phyloP scores from a whole-genome alignment of 2,329 filamentous ascomycete species.

The Lasiodiplodia hormozganensis region DNA sequence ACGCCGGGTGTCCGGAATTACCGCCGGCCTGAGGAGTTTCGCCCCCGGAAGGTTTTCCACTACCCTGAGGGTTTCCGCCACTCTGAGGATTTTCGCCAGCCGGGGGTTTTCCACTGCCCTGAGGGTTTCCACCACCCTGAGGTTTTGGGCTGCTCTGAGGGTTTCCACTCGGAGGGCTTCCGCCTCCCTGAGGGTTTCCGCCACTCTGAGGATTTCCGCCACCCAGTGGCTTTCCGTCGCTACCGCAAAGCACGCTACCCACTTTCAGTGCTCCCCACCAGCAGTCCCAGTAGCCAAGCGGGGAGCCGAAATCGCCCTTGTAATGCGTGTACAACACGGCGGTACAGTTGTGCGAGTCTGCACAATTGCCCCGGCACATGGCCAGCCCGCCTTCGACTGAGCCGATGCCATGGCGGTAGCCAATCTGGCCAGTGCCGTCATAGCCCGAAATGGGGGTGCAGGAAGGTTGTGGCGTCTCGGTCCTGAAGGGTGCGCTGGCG shows the following conservation, averaged over 20 bases:
- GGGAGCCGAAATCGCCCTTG: slow-evolving; percentile 9
- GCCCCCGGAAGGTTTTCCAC: too few relatives aligned
- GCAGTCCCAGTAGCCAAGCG: slow-evolving; percentile 29
- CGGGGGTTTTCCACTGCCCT: too few relatives aligned
- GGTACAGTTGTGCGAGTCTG: neutral
- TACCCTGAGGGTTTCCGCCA: too few relatives aligned
- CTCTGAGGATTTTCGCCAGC: neutral
- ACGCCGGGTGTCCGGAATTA: neutral
- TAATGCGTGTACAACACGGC: slow-evolving; percentile 19
- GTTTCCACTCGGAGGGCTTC: too few relatives aligned
- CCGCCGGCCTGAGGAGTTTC: neutral
- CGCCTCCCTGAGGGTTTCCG: too few relatives aligned
- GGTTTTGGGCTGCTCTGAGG: too few relatives aligned
- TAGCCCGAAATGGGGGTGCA: slow-evolving; percentile 18
- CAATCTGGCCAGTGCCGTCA: neutral
- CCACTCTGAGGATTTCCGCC: neutral
- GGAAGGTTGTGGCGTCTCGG: neutral
- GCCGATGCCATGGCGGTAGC: slow-evolving; percentile 25
- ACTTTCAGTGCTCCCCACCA: slow-evolving; percentile 16
- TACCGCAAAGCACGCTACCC: neutral
- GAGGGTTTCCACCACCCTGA: too few relatives aligned
- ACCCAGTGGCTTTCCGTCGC: neutral
- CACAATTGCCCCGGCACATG: slow-evolving; percentile 24
- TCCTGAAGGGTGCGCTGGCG: neutral
- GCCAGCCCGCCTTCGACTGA: slow-evolving; percentile 1